Evolutionary conservation across 805 yeast genomes (phyloP), one percentile per base, ranked within the genome.

Genomic region (Cyberlindnera amylophila): DNA sequence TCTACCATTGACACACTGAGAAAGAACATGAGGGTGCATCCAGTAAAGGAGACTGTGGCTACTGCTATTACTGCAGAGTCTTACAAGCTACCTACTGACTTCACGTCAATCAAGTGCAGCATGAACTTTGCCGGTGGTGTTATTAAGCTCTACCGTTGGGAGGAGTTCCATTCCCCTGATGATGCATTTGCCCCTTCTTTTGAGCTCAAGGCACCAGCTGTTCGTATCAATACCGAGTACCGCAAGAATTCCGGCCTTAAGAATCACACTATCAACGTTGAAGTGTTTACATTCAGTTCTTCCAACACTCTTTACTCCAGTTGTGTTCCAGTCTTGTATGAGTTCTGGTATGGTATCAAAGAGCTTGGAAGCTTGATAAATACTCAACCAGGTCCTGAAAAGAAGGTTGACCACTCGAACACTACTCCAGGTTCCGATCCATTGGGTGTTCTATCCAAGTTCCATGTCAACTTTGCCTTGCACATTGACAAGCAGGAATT

Each of bases 251-350:
- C 56, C 7, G 67, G 66, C 0, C 32, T 46, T 0, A 70, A 68
- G 40, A 71, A 68, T 36, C 84, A 75, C 52, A 55, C 48, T 18
- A 52, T 81, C 17, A 66, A 71, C 16, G 61, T 74, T 21, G 85
- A 83, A 43, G 66, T 83, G 1, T 61, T 72, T 9, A 78, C 86
- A 10, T 75, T 86, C 14, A 72, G 86, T 1, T 86, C 96, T 0
- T 78, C 77, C 38, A 93, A 93, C 55, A 72, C 72, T 0, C 54
- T 93, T 3, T 74, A 75, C 43, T 77, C 96, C 0, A 67, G 79
- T 0, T 87, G 95, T 61, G 88, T 88, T 28, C 96, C 96, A 0
- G 82, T 86, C 5, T 54, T 88, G 3, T 59, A 69, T 32, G 93
- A 83, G 42, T 66, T 88, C 39, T 64, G 72, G 12, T 64, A 68